Conservation (phyloP, 768 basidiomycete species). For the Macrolepiota albuminosa region DNA sequence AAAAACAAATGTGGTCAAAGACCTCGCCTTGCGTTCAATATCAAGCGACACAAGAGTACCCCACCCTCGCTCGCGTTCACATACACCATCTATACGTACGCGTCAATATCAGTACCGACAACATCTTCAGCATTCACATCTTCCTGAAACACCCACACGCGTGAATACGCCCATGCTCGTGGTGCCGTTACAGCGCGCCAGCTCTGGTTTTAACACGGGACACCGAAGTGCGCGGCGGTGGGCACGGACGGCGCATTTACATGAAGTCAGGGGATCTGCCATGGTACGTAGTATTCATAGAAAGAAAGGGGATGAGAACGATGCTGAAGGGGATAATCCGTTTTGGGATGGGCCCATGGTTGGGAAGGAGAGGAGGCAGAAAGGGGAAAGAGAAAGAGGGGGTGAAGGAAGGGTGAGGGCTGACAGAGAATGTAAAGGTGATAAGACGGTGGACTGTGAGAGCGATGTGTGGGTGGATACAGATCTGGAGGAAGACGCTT, state of each 20-base stretch:
- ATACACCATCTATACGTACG: slow-evolving; percentile 26
- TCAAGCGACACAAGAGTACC: slow-evolving; percentile 6
- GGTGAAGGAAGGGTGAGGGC: not conserved
- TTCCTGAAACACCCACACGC: slow-evolving; percentile 23
- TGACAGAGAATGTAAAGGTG: not conserved
- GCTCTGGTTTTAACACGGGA: not conserved
- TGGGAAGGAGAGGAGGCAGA: not conserved
- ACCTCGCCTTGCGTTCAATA: not conserved
- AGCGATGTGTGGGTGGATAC: slow-evolving; percentile 17
- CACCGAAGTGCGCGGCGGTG: slow-evolving; percentile 49
- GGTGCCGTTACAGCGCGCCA: not conserved
- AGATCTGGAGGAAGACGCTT: slow-evolving; percentile 8
- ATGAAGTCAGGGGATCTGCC: slow-evolving; percentile 40
- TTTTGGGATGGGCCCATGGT: slow-evolving; percentile 6
- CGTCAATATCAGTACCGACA: slow-evolving; percentile 15
- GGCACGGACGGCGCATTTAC: slow-evolving; percentile 66
- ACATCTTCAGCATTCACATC: slow-evolving; percentile 5
- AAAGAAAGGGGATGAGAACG: slow-evolving; percentile 4
- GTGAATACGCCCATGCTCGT: slow-evolving; percentile 30
- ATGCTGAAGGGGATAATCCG: slow-evolving; percentile 4
- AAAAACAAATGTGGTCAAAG: not conserved
- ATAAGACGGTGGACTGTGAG: slow-evolving; percentile 3
- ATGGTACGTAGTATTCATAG: not conserved
- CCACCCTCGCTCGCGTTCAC: slow-evolving; percentile 19
- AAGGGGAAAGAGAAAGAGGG: not conserved